phyloP scores from a whole-genome alignment of 129 eudicot genomes.

The Tagetes patula region DNA sequence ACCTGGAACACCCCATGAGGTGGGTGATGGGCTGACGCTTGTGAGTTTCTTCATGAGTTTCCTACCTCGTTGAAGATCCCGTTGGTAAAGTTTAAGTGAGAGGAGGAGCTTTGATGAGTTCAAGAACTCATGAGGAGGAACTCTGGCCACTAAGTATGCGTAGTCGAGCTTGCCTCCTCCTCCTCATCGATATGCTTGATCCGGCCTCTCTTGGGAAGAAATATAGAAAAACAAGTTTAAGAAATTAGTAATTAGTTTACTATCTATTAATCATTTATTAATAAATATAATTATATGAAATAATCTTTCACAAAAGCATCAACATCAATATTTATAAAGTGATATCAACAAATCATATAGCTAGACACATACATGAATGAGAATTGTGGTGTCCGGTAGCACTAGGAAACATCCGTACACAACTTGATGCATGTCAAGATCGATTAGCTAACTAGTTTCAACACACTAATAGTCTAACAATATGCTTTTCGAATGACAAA shows the following conservation, averaged over 20 bases:
- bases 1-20: not conserved
- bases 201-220: not conserved
- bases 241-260: not conserved
- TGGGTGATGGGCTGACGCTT: no score
- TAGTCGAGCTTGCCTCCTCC: no score
- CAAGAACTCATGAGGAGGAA: no score
- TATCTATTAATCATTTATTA: not conserved
- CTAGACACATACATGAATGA: not conserved
- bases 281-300: not conserved
- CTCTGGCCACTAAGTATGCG: no score
- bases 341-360: not conserved
- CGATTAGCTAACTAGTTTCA: not conserved
- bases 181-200: no score
- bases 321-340: not conserved
- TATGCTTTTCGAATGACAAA: no score
- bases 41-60: no score
- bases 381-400: not conserved
- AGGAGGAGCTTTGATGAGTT: no score
- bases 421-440: not conserved
- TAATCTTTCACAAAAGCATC: not conserved
- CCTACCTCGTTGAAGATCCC: no score
- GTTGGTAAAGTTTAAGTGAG: no score
- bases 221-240: not conserved
- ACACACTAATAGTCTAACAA: not conserved
- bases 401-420: not conserved